Evolutionary conservation across 208 protist species (phyloP).

Genomic region (Leishmania mexicana): DNA sequence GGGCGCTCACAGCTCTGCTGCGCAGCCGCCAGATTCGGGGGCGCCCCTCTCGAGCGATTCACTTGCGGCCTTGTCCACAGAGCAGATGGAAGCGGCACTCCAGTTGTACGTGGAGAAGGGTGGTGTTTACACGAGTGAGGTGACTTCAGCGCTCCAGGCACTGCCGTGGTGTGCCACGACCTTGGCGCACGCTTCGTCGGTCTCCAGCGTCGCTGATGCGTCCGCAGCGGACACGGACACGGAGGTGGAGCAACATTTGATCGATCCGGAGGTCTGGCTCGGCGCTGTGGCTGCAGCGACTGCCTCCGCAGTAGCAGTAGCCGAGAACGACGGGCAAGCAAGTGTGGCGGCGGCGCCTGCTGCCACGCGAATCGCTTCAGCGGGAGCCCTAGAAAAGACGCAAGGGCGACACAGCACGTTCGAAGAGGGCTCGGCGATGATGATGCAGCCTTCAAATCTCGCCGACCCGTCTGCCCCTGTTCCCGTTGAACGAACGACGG

Average conservation of each 20-base stretch:
- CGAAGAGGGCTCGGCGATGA: not conserved
- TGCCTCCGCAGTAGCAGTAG: not conserved
- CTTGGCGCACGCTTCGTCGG: not conserved
- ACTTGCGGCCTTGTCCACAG: conserved; percentile 6
- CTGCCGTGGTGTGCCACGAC: conserved; percentile 15
- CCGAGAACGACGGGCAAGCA: not conserved
- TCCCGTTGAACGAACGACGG: not conserved
- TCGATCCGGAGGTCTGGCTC: conserved; percentile 32
- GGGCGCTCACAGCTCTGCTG: not conserved
- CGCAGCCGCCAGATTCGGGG: not conserved
- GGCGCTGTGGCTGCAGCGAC: conserved; percentile 21
- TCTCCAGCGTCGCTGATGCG: not conserved
- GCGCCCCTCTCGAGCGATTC: not conserved
- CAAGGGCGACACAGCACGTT: not conserved
- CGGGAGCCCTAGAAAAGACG: not conserved
- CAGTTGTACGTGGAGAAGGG: conserved; percentile 40
- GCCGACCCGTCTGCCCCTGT: not conserved
- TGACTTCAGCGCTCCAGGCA: not conserved
- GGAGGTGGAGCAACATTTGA: not conserved
- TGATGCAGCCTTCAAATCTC: not conserved
- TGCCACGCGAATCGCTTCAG: not conserved
- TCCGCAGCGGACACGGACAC: not conserved
- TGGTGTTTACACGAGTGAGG: conserved; percentile 23
- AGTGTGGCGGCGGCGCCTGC: not conserved
- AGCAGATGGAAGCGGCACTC: conserved; percentile 30